Conservation (phyloP, 2,329 filamentous ascomycete genomes). For the Coniochaeta hoffmannii region DNA sequence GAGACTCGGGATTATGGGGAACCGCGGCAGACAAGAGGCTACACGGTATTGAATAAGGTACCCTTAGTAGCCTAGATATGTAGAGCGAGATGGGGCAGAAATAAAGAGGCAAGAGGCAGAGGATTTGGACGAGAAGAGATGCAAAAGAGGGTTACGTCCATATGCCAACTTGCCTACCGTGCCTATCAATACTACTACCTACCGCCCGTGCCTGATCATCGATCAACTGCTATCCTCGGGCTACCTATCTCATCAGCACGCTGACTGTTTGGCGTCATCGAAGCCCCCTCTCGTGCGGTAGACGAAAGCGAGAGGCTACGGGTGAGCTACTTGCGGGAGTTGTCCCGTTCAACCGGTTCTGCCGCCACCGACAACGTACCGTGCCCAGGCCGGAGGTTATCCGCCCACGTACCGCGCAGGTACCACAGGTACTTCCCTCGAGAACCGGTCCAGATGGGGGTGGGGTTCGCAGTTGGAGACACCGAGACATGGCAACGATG, state of each 20-base stretch:
- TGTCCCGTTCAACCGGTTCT: slow-evolving; percentile 1
- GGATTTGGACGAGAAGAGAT: background rate
- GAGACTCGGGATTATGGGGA: slow-evolving; percentile 2
- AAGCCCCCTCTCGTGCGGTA: background rate
- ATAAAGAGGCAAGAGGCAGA: background rate
- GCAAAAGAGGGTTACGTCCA: background rate
- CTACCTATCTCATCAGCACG: background rate
- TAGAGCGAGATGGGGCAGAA: background rate
- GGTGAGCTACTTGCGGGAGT: background rate
- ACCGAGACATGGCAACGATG: background rate
- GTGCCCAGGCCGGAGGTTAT: background rate
- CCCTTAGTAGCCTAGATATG: background rate
- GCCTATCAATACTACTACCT: background rate
- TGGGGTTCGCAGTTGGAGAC: background rate
- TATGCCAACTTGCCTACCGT: background rate
- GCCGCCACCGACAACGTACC: background rate
- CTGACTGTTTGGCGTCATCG: slow-evolving; percentile 1
- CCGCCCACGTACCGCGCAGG: background rate
- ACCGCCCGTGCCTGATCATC: background rate
- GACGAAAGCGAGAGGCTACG: background rate
- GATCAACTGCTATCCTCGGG: background rate
- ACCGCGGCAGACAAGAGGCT: background rate
- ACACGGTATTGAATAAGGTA: background rate
- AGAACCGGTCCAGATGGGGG: background rate
- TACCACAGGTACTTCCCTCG: too few relatives aligned